Base-by-base conservation (phyloP, 352 stramenopile genomes). In the Phytophthora sp. region DNA sequence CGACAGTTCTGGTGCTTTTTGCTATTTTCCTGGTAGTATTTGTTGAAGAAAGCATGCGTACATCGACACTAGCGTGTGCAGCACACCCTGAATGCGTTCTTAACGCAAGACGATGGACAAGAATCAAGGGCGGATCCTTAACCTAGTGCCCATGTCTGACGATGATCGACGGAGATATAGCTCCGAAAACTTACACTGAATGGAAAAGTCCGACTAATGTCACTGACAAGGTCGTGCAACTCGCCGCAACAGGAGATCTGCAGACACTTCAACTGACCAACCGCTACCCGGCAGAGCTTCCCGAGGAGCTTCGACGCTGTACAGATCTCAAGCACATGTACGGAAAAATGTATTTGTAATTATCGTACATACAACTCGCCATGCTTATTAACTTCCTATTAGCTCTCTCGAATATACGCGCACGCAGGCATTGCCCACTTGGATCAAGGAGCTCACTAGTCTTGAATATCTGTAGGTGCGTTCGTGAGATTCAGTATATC, bases 381-480 rank as follows among this genome's bases (percentile, higher is more conserved):
- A n/a, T n/a, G n/a, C n/a, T n/a, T n/a, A n/a, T n/a, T n/a, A n/a
- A 69, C 63, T 56, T 52, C 4, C 32, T 21, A 31, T 58, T 23
- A 82, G 69, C 23, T 67, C 73, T 1, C 43, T 82, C 3, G 44
- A 72, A 6, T 74, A 78, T 45, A 67, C 69, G 0, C 53, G 72
- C 35, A 79, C 58, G 0, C 15, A 34, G 10, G 43, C 34, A 1
- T n/a, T 81, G 8, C 66, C 69, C n/a, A n/a, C 20, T 2, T 74
- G 72, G 69, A 55, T 39, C 31, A 74, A 52, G n/a, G 34, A 72
- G 6, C 54, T 76, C 37, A 52, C 43, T 1, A 49, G 55, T 0
- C 65, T 81, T 15, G 53, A 78, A 30, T 68, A 62, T 48, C 15
- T 81, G 66, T 72, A 53, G 10, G 48, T 55, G 5, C n/a, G n/a